Base-by-base conservation (phyloP, 2,329 filamentous ascomycete species). In the Chrysoporthe puriensis region DNA sequence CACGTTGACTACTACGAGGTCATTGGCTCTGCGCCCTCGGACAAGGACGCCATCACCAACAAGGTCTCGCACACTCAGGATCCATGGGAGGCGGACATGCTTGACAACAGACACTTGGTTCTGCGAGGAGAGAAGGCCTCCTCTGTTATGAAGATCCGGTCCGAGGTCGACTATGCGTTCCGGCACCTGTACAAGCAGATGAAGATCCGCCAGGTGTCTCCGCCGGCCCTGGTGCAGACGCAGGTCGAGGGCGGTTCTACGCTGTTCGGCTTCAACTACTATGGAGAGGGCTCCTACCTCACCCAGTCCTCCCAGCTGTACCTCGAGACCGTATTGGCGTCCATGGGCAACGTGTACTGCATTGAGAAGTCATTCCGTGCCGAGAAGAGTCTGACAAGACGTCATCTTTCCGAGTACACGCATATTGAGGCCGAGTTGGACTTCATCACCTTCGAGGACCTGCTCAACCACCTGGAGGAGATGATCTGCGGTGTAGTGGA, bases 331-430 rank as follows among this genome's bases (percentile, higher is more conserved):
- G 93, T 91, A 72, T 84, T 99, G 43, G 93, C 95, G 13, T 93
- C 91, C 63, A 86, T 98, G 75, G 96, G 96, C 73, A 93, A 97
- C 77, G 94, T 97, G 64, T 99, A 96, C 86, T 98, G 95, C 78
- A 95, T 99, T 75, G 94, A 97, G 80, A 97, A 97, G 80, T 98
- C 95, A 1, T 99, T 99, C 90, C 94, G 96, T 70, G 96, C 96
- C 16, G 96, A 99, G 81, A 97, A 97, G 83, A 95, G 91, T 7
- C 85, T 98, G 67, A 99, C 96, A 62, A 91, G 96, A 70, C 92
- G 96, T 76, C 96, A 99, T 79, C 82, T 99, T 74, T 92, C 93
- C 60, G 96, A 99, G 81, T 99, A 97, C 84, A 97, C 94, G 1
- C 96, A 99, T 82, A 88, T 99, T 73, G 96, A 99, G 82, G 95